Conservation (phyloP, 2,329 filamentous ascomycete species). For the Diplodia seriata region DNA sequence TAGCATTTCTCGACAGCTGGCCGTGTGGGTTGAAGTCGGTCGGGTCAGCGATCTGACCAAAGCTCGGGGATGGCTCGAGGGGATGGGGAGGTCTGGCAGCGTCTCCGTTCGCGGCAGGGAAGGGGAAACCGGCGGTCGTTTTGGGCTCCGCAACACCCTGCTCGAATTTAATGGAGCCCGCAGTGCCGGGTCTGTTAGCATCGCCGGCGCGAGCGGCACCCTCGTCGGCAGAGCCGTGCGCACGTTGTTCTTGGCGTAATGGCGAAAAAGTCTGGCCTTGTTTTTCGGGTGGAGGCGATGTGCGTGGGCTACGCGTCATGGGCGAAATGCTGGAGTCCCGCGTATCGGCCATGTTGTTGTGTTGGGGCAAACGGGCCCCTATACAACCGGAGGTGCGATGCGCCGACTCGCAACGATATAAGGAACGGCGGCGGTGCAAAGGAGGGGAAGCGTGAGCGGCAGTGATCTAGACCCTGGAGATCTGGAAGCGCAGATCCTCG, state of each 20-base stretch:
- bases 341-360: constrained; percentile 40
- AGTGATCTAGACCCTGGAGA: constrained; percentile 9
- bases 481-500: constrained; percentile 25
- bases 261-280: constrained; percentile 39
- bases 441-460: constrained; percentile 2
- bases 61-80: constrained; percentile 32
- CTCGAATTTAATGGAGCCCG: constrained; percentile 24
- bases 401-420: not conserved
- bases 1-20: constrained; percentile 28
- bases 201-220: not conserved
- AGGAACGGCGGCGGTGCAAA: constrained; percentile 17
- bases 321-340: constrained; percentile 41
- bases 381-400: not conserved
- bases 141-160: constrained; percentile 18
- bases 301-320: constrained; percentile 39
- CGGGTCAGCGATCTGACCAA: constrained; percentile 27
- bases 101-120: constrained; percentile 21
- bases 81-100: not conserved
- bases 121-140: constrained; percentile 22
- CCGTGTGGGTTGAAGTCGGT: constrained; percentile 27
- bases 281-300: constrained; percentile 35
- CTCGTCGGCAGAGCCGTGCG: constrained; percentile 31
- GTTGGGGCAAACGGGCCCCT: constrained; percentile 20
- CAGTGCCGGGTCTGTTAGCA: not conserved
- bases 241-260: constrained; percentile 39